Evolutionary conservation across 805 yeast genomes (phyloP), one percentile per base, ranked within the genome.

Genomic region (Hermanozyma aechmeae): DNA sequence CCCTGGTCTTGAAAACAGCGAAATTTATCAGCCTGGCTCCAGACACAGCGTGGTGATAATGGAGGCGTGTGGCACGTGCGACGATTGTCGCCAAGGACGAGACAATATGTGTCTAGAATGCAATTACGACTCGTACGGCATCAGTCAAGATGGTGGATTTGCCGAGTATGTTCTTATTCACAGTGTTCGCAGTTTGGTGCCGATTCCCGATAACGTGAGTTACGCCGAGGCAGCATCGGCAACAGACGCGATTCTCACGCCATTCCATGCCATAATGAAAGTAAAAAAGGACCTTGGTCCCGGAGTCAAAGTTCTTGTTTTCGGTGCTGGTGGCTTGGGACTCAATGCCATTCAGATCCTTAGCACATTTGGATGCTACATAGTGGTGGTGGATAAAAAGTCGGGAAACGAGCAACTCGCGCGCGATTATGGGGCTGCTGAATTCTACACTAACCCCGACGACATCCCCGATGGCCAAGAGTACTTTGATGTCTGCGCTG

Each of bases 251-350:
- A 57, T 61, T 1, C 46, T 62, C 34, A 62, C 68, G 3, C 68
- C 68, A 3, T 61, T 43, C 40, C 65, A 59, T 34, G 61, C 67
- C 13, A 54, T 62, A 19, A 51, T 45, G 33, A 61, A 58, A 35
- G 62, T 56, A 5, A 50, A 39, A 27, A 38, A 40, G 12, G 28
- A 46, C 15, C 29, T 54, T 11, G 38, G 41, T 11, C 66, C 67
- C 3, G 47, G 58, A 3, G 36, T 51, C 6, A 61, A 56, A 32
- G 61, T 61, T 5, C 46, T 59, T 19, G 51, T 59, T 6, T 37
- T 55, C n/a, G 68, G 68, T 0, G 45, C 57, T 13, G 68, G 68
- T 9, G 68, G 68, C 4, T 46, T 62, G 29, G 68, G 68, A 1
- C 44, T 60, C 36, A 61, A 60, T 41, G 68, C 65, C 4, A 25